Evolutionary conservation across 202 grass and related monocot species (phyloP), one percentile per base, ranked within the genome.

Genomic region (Zizania palustris): DNA sequence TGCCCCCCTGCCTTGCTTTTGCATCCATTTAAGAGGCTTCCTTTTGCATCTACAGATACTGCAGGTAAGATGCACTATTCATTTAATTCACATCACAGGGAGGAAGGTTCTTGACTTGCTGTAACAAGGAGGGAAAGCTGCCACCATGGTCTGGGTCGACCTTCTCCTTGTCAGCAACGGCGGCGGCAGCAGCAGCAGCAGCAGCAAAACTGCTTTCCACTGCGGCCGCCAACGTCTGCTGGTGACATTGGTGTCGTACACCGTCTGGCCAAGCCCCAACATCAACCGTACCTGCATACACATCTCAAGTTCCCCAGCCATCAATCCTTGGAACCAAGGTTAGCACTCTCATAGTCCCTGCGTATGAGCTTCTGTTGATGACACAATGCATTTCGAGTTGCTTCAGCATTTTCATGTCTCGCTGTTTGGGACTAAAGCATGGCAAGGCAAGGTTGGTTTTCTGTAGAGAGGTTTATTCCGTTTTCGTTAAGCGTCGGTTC

Each of bases 121-220:
- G 45, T 48, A 48, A 48, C 28, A 28, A 28, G 66, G 77, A 33
- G 66, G 66, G 38, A 13, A n/a, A 2, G 11, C 3, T 1, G 54
- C 54, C 33, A 80, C 77, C 54, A 21, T 80, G 77, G 65, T 22
- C 4, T 80, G 55, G 6, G 65, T 70, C 4, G 65, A 80, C 7
- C 33, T 72, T 18, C 35, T 63, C 35, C 0, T 8, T 7, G 3
- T 40, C 4, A 16, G 3, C n/a, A n/a, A n/a, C n/a, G n/a, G n/a
- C n/a, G n/a, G n/a, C n/a, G n/a, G n/a, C 4, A 16, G 3, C 0
- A 21, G 3, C 6, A 9, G 8, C 14, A 5, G 8, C 5, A 6
- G 28, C 28, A 5, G 22, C 12, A 70, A 1, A 43, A 42, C 34
- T 64, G 72, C 9, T 2, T 43, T 9, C 6, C 20, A 0, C 1